Conservation (phyloP, 73 alveolate species). For the Urostyla sp. region DNA sequence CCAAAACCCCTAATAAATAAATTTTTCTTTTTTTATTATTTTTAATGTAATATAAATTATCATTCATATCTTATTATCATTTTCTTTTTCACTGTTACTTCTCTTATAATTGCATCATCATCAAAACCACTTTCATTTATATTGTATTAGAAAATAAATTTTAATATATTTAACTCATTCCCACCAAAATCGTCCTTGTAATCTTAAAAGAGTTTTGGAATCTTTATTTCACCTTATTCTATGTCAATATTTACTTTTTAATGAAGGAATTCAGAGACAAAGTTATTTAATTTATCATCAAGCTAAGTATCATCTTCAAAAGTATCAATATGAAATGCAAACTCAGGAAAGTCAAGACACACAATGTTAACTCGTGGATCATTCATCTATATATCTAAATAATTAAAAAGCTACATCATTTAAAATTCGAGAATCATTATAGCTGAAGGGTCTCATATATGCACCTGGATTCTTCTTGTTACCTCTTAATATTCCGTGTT, state of each 20-base stretch:
- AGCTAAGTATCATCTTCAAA: not conserved
- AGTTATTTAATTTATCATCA: constrained; percentile 32
- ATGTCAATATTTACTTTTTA: constrained; percentile 60
- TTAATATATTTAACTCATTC: constrained; percentile 43
- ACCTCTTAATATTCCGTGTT: constrained; percentile 90
- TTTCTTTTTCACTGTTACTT: not conserved
- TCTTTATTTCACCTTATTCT: constrained; percentile 48
- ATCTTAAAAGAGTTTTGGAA: constrained; percentile 66
- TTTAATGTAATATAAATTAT: too few species aligned
- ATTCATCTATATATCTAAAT: not conserved
- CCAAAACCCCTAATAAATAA: too few species aligned
- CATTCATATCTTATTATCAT: constrained; percentile 39
- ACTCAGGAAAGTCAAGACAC: constrained; percentile 58
- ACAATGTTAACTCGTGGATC: constrained; percentile 55
- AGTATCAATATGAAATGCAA: constrained; percentile 35
- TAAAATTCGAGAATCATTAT: constrained; percentile 29
- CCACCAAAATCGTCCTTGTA: constrained; percentile 55
- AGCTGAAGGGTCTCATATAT: constrained; percentile 22
- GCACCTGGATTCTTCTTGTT: constrained; percentile 68
- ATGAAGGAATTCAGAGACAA: constrained; percentile 58
- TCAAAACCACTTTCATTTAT: not conserved
- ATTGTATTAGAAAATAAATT: constrained; percentile 59
- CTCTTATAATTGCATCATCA: constrained; percentile 14
- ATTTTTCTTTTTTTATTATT: too few species aligned
- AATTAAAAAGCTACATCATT: not conserved